These are phyloP conservation scores for Epichloe brachyelytri DNA, from an alignment of 2,329 filamentous ascomycete species.

Conservation along the genomic window DNA sequence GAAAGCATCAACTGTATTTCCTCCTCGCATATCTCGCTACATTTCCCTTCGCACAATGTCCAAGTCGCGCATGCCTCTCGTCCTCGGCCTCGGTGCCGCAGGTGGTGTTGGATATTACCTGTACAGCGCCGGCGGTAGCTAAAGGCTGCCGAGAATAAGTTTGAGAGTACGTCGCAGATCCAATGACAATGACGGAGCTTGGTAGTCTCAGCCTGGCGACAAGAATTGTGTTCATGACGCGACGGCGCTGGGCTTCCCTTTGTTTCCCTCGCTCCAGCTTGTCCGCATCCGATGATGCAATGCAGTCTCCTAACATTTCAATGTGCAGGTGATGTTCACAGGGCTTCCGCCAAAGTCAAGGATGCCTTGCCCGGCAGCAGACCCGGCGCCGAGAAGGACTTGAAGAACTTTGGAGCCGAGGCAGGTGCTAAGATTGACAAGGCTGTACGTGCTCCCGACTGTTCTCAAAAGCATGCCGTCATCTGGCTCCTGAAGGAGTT, in stretches of 20 bases:
- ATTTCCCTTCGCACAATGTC: slow-evolving; percentile 26
- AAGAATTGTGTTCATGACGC: not conserved
- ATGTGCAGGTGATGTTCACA: slow-evolving; percentile 63
- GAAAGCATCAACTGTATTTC: not conserved
- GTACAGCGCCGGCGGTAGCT: slow-evolving; percentile 72
- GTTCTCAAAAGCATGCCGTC: not conserved
- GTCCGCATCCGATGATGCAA: not conserved
- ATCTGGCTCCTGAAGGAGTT: no score
- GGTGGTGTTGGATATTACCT: slow-evolving; percentile 78
- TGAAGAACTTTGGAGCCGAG: slow-evolving; percentile 32
- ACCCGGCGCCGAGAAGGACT: slow-evolving; percentile 51
- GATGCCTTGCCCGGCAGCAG: slow-evolving; percentile 49
- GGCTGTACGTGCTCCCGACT: slow-evolving; percentile 42
- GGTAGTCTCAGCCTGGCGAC: not conserved
- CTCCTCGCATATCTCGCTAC: not conserved
- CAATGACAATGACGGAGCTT: not conserved
- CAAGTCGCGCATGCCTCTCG: slow-evolving; percentile 31
- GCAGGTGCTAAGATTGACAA: slow-evolving; percentile 55
- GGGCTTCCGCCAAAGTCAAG: slow-evolving; percentile 53
- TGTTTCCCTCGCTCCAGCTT: no score
- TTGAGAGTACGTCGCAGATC: slow-evolving; percentile 49
- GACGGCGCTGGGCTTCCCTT: not conserved
- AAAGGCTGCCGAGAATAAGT: slow-evolving; percentile 72
- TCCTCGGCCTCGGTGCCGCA: slow-evolving; percentile 49
- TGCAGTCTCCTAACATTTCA: not conserved